phyloP scores from a whole-genome alignment of 1,139 yeast species.

The Suhomyces panamericanus region DNA sequence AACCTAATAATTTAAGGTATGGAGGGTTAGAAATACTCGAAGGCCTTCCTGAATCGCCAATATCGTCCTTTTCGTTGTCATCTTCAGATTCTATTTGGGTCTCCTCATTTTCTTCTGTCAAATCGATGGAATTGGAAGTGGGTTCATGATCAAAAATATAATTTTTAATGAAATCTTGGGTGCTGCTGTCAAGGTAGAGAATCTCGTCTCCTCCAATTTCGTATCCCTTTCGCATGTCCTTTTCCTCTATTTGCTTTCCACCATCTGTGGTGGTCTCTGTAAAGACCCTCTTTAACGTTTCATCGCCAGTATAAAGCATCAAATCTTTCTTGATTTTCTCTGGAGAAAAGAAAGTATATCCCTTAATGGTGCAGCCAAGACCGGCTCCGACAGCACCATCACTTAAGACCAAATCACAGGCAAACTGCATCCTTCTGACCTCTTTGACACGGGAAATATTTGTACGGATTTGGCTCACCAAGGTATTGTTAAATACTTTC shows the following conservation, averaged over 20 bases:
- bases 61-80: conserved; percentile 14
- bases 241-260: conserved; percentile 17
- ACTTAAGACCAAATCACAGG: conserved; percentile 52
- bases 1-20: conserved; percentile 63
- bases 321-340: conserved; percentile 46
- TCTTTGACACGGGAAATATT: conserved; percentile 58
- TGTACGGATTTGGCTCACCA: conserved; percentile 47
- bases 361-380: conserved; percentile 66
- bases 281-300: conserved; percentile 53
- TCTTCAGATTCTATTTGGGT: conserved; percentile 1
- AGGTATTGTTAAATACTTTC: conserved; percentile 29
- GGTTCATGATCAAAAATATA: conserved; percentile 39
- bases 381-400: conserved; percentile 44
- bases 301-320: conserved; percentile 51
- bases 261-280: conserved; percentile 38
- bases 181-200: conserved; percentile 29
- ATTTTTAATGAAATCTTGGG: conserved; percentile 31
- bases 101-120: not conserved
- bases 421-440: conserved; percentile 61
- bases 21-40: conserved; percentile 31
- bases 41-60: conserved; percentile 9
- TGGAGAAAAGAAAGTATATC: conserved; percentile 62
- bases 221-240: conserved; percentile 28
- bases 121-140: not conserved
- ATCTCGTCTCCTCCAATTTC: conserved; percentile 29